Percentiles rank a stretch among this genome's conserved stretches.
phyloP scores from a whole-genome alignment of 345 rosid genomes.

The Brassica napus region Da-Ae NC_063437.1:4809001-4809500 shows the following conservation, averaged over 20 bases:
- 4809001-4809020: slow-evolving; percentile 21
- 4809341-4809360: too few species aligned
- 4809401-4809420: too few species aligned
- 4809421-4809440: too few species aligned
- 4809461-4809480: too few species aligned
- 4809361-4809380: too few species aligned
- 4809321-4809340: not conserved
- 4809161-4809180: slow-evolving; percentile 29
- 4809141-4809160: slow-evolving; percentile 29
- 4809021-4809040: slow-evolving; percentile 35
- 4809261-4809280: slow-evolving; percentile 9
- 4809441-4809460: too few species aligned
- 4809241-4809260: slow-evolving; percentile 39
- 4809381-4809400: too few species aligned
- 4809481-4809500: not conserved
- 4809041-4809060: slow-evolving; percentile 37
- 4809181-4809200: slow-evolving; percentile 4
- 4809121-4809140: slow-evolving; percentile 13
- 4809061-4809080: slow-evolving; percentile 24
- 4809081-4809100: not conserved
- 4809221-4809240: slow-evolving; percentile 34
- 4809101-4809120: slow-evolving; percentile 28
- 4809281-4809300: not conserved
- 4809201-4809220: slow-evolving; percentile 30
- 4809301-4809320: slow-evolving; percentile 25